Base-by-base conservation (phyloP, 495 filamentous ascomycete species). In the Aspergillus incahuasiensis region DNA sequence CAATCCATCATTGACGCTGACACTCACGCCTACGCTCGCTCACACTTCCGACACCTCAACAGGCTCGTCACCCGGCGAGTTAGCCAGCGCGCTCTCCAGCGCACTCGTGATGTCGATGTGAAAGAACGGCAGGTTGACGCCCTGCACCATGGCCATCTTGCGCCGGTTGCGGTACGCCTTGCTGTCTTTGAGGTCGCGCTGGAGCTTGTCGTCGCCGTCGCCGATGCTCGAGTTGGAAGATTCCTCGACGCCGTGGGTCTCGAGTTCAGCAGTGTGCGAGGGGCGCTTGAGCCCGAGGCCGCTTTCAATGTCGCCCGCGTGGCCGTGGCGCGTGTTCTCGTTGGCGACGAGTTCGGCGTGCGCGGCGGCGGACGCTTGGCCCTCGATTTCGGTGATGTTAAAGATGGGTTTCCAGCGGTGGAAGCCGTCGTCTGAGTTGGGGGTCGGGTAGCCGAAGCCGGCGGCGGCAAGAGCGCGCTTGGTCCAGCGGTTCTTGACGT, bases 401-500 rank as follows among this genome's bases (percentile, higher is more conserved):
- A 96, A 98, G 67, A 98, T 90, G n/a, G 90, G 90, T 68, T 91
- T 91, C 92, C 92, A 97, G 19, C 89, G 82, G 53, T 83, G 76
- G 62, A 85, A 75, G 1, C 76, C 74, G 1, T 78, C 75, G 11
- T 70, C 72, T 6, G 76, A 67, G 16, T 77, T 72, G 18, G 91
- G 87, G 8, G 84, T 81, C 3, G 92, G 91, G 71, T 86, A 95
- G 1, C 94, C 94, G 71, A 98, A 98, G 32, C 95, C 94, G 12
- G 89, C 95, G 16, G 87, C 81, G n/a, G 86, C 86, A 19, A 98
- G 86, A 13, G 89, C 94, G 15, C 94, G 89, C 74, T 97, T 98
- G 30, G 94, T 94, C 94, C 94, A 98, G 55, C 92, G 85, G 77
- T 96, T 97, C 76, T 86, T 92, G 78, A 98, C 89, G 72, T 86